Conservation (phyloP, 2,329 filamentous ascomycete genomes). For the Aspergillus texensis region DNA sequence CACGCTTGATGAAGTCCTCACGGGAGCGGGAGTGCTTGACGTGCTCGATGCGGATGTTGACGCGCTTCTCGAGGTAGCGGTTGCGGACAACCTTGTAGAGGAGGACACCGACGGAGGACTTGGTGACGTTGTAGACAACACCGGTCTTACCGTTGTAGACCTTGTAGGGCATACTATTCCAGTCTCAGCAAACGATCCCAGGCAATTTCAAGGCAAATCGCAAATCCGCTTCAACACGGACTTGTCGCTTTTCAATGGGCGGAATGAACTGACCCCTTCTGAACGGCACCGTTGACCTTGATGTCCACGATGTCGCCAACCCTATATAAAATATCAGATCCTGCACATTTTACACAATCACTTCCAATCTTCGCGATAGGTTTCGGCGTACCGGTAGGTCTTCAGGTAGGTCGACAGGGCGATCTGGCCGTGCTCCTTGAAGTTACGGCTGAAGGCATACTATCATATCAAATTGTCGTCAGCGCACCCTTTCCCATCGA, state of each 20-base stretch:
- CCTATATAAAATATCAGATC: slow-evolving; percentile 59
- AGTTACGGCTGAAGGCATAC: slow-evolving; percentile 92
- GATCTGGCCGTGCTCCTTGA: slow-evolving; percentile 96
- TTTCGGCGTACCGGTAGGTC: slow-evolving; percentile 74
- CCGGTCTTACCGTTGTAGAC: slow-evolving; percentile 99
- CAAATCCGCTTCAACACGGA: slow-evolving; percentile 12
- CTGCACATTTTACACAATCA: slow-evolving; percentile 25
- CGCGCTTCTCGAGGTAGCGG: slow-evolving; percentile 99
- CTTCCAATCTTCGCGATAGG: slow-evolving; percentile 17
- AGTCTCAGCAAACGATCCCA: slow-evolving; percentile 30
- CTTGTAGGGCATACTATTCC: slow-evolving; percentile 90
- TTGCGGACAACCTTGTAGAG: slow-evolving; percentile 99
- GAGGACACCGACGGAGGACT: slow-evolving; percentile 96
- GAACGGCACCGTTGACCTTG: slow-evolving; percentile 96
- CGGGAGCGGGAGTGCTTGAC: slow-evolving; percentile 90
- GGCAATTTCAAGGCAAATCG: slow-evolving; percentile 7
- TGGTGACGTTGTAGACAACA: slow-evolving; percentile 98
- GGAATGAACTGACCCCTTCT: slow-evolving; percentile 79
- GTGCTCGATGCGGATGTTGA: slow-evolving; percentile 99
- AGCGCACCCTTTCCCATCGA: slow-evolving; percentile 20
- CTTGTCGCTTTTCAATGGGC: slow-evolving; percentile 15
- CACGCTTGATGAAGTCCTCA: slow-evolving; percentile 93
- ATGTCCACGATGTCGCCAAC: slow-evolving; percentile 99
- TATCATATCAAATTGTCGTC: slow-evolving; percentile 50
- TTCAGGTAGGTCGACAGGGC: slow-evolving; percentile 90